Evolutionary conservation across 108 stramenopile species (phyloP).

Genomic region (Skeletonema potamos): DNA sequence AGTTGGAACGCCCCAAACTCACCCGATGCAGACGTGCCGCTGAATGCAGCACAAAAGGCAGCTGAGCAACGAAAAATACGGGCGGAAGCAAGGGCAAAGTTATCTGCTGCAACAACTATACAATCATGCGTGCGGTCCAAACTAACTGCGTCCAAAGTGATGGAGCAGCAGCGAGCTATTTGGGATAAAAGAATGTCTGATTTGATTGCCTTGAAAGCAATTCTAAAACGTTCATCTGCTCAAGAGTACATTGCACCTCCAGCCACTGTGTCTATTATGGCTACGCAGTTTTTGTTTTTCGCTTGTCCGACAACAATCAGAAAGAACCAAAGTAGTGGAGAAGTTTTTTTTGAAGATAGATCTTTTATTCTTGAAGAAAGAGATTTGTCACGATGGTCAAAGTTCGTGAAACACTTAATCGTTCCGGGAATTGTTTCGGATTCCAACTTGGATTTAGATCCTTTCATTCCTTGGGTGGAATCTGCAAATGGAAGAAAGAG

Average conservation of each 20-base stretch:
- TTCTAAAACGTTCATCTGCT: slow-evolving; percentile 45
- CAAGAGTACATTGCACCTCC: slow-evolving; percentile 70
- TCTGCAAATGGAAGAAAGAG: slow-evolving; percentile 49
- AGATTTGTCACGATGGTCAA: slow-evolving; percentile 44
- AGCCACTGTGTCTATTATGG: slow-evolving; percentile 62
- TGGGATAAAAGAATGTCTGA: slow-evolving; percentile 62
- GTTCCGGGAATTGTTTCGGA: slow-evolving; percentile 58
- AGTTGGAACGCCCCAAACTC: not conserved
- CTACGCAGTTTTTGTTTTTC: slow-evolving; percentile 61
- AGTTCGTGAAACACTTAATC: slow-evolving; percentile 53
- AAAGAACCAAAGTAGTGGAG: slow-evolving; percentile 11
- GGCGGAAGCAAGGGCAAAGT: slow-evolving; percentile 38
- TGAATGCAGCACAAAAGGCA: slow-evolving; percentile 60
- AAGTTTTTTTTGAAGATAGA: slow-evolving; percentile 1
- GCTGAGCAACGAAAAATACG: slow-evolving; percentile 70
- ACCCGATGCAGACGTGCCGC: not conserved
- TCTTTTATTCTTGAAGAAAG: slow-evolving; percentile 26
- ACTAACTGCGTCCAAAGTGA: slow-evolving; percentile 32
- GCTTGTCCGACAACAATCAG: slow-evolving; percentile 44
- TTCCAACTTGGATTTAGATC: slow-evolving; percentile 56
- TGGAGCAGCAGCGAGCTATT: slow-evolving; percentile 37
- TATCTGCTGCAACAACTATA: slow-evolving; percentile 45
- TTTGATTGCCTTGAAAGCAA: slow-evolving; percentile 46
- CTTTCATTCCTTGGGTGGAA: slow-evolving; percentile 63
- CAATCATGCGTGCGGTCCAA: slow-evolving; percentile 63